Conservation (phyloP, 2,329 filamentous ascomycete species). For the Phialemonium atrogriseum region DNA sequence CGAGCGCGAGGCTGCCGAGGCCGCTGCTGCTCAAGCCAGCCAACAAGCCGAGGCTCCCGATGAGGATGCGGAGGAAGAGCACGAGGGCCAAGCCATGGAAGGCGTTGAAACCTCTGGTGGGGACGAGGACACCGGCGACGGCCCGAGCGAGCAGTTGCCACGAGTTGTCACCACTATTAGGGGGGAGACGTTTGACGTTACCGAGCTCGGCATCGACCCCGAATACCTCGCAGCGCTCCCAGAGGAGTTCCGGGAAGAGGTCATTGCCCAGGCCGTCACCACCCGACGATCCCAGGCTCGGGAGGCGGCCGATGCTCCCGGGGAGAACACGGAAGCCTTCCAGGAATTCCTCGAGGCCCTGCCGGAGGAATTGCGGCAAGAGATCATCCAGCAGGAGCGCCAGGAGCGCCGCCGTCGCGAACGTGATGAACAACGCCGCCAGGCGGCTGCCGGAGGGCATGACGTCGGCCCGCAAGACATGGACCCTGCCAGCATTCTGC, state of each 20-base stretch:
- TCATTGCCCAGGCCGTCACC: slow-evolving; percentile 84
- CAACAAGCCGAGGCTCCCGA: slow-evolving; percentile 39
- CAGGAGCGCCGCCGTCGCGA: slow-evolving; percentile 82
- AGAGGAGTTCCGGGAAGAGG: slow-evolving; percentile 91
- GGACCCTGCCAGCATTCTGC: slow-evolving; percentile 86
- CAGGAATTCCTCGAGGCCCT: slow-evolving; percentile 91
- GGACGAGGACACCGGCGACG: slow-evolving; percentile 19
- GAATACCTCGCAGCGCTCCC: slow-evolving; percentile 96
- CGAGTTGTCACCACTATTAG: slow-evolving; percentile 78
- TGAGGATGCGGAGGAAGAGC: slow-evolving; percentile 28
- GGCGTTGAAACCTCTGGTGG: slow-evolving; percentile 53
- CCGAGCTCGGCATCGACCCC: slow-evolving; percentile 84
- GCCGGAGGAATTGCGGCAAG: slow-evolving; percentile 79
- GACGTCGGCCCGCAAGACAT: slow-evolving; percentile 54
- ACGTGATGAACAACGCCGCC: slow-evolving; percentile 70
- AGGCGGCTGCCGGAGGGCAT: slow-evolving; percentile 49
- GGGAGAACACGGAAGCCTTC: slow-evolving; percentile 77
- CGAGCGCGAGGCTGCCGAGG: slow-evolving; percentile 52
- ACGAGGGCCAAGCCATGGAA: slow-evolving; percentile 39
- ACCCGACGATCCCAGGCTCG: slow-evolving; percentile 72
- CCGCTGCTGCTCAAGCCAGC: slow-evolving; percentile 41
- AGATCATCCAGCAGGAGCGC: slow-evolving; percentile 85
- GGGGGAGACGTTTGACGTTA: slow-evolving; percentile 86
- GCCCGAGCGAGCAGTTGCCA: slow-evolving; percentile 30
- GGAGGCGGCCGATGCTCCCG: slow-evolving; percentile 55